A percentile compares a stretch with the other conserved stretches of the same genome.
phyloP scores from a whole-genome alignment of 2,329 filamentous ascomycete genomes.

The Cytospora leucostoma region DNA sequence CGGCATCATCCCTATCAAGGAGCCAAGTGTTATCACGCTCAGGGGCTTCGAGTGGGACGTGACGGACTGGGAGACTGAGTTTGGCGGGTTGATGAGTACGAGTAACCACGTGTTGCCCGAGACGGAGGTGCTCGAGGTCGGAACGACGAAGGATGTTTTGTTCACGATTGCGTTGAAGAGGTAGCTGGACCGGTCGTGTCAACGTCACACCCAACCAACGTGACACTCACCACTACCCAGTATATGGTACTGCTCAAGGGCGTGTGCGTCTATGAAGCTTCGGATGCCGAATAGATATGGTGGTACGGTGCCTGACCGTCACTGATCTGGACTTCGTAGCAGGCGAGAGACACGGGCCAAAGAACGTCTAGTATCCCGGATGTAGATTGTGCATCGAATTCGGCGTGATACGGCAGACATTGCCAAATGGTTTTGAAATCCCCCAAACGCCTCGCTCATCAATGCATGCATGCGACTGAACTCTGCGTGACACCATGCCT shows the following conservation, averaged over 20 bases:
- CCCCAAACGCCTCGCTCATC: constrained; percentile 27
- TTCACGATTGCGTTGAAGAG: constrained; percentile 70
- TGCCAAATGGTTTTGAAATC: background rate
- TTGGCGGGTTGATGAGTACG: constrained; percentile 74
- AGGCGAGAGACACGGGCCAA: background rate
- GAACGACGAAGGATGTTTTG: constrained; percentile 65
- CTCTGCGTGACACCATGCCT: background rate
- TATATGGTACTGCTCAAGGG: too few relatives aligned
- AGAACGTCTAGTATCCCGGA: background rate
- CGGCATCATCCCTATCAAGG: constrained; percentile 82
- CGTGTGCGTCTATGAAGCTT: background rate
- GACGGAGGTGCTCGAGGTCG: constrained; percentile 61
- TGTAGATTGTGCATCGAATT: background rate
- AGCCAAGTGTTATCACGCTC: constrained; percentile 76
- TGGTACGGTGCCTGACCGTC: background rate
- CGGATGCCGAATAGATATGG: background rate
- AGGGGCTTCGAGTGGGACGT: constrained; percentile 91
- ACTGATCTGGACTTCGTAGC: background rate
- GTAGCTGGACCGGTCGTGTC: background rate
- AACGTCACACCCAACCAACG: background rate
- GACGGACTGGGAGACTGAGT: constrained; percentile 72
- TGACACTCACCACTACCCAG: background rate
- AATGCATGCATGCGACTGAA: constrained; percentile 17
- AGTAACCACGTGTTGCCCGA: constrained; percentile 72
- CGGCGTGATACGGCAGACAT: constrained; percentile 1